Evolutionary conservation across 2,329 filamentous ascomycete genomes (phyloP), one percentile per base, ranked within the genome.

Genomic region (Aschersonia sp.): DNA sequence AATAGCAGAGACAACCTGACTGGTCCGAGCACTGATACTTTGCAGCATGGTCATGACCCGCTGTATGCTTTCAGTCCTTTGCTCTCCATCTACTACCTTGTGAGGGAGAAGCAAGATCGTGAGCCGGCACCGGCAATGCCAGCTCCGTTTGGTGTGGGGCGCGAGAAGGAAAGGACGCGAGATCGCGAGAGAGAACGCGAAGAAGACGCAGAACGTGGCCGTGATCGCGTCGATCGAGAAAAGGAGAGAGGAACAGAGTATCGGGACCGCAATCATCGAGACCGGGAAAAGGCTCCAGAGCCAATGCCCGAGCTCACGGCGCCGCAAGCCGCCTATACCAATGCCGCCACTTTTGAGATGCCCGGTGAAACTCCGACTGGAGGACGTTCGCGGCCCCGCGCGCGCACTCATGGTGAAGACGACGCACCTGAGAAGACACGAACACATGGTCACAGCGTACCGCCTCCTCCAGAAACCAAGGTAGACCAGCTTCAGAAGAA

Each of bases 401-500:
- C 92, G 37, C 77, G 92, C 53, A 97, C 92, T 0, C 90, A 97
- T 59, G 92, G 90, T 12, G 92, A 97, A 63, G 90, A 97, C 52
- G 92, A 98, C 49, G 76, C 87, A 9, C 75, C 81, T 0, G 86
- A 94, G 45, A 74, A 49, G 40, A 53, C 53, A 30, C 66, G 60
- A 41, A 31, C 41, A 45, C 58, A 56, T 31, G 45, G 52, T 1
- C 54, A 55, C 30, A 48, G 52, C 5, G 55, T 58, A 7, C 76
- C 55, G 58, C 56, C 61, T 12, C 72, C 54, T 56, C 76, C 55
- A 58, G 74, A 81, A 30, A 72, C 78, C 29, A 76, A 78, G 32
- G 62, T 69, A 22, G 82, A 80, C 60, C 75, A 73, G 8, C 71
- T 77, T 5, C 69, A 70, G 45, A 89, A 86, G 68, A 94, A 92